phyloP scores from a whole-genome alignment of 2,329 filamentous ascomycete genomes.

The Fusarium hainanense region DNA sequence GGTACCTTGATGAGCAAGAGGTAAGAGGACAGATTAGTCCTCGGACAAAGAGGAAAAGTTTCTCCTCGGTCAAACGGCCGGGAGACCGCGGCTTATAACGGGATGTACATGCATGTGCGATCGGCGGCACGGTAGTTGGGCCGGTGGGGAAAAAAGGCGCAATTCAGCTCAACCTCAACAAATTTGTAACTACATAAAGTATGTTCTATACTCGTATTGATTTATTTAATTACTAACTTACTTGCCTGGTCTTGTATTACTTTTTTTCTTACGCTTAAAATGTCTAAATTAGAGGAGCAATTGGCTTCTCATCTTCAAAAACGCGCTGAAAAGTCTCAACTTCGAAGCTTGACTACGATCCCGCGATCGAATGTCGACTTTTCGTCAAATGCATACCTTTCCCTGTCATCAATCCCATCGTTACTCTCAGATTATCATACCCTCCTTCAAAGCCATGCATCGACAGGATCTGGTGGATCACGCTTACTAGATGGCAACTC shows the following conservation, averaged over 20 bases:
- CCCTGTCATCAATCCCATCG: conserved; percentile 66
- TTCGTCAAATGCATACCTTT: conserved; percentile 83
- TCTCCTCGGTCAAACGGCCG: background rate
- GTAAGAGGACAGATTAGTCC: too few relatives aligned
- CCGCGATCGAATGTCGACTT: conserved; percentile 79
- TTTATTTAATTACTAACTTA: too few relatives aligned
- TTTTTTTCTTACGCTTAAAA: background rate
- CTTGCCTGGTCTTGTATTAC: too few relatives aligned
- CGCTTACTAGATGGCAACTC: conserved; percentile 66
- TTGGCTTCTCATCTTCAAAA: conserved; percentile 45
- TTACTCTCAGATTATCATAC: conserved; percentile 73
- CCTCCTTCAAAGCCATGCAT: conserved; percentile 44
- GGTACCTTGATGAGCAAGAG: too few relatives aligned
- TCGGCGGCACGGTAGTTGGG: background rate
- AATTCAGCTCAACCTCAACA: conserved; percentile 5
- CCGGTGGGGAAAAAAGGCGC: conserved; percentile 1
- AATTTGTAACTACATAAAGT: background rate
- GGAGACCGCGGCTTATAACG: conserved; percentile 20
- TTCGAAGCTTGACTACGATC: conserved; percentile 64
- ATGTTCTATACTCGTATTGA: too few relatives aligned
- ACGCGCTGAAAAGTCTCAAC: conserved; percentile 50
- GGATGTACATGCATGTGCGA: background rate
- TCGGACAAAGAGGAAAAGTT: too few relatives aligned
- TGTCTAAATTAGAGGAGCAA: conserved; percentile 44
- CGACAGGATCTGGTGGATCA: conserved; percentile 63